Evolutionary conservation across 139 green algal genomes (phyloP), one percentile per base, ranked within the genome.

Genomic region (Chlorella vulgaris): DNA sequence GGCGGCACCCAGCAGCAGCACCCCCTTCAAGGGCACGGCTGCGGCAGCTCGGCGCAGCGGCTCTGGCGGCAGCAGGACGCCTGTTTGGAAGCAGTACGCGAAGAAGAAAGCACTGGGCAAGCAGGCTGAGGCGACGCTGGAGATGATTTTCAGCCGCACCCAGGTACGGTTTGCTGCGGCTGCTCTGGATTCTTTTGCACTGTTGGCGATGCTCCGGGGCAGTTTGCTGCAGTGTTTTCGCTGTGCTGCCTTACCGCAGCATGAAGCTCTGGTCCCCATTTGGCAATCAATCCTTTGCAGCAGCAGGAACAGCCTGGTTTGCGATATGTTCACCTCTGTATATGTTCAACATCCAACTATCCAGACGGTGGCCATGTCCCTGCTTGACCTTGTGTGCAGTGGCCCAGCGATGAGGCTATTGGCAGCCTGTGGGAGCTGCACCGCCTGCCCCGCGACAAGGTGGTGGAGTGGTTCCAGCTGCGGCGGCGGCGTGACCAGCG

Each of bases 401-500:
- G 77, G 77, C 78, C 78, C 51, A 74, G 28, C n/a, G 78, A 83
- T 36, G 78, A 78, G 1, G 69, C 71, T 0, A 50, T 83, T 4
- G 53, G 36, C 19, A 60, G 68, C 36, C 50, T 83, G 78, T 83
- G 67, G 67, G 78, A 84, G n/a, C 78, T 79, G 67, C 78, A 84
- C 68, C 51, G 55, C 40, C 43, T 84, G 29, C 67, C 50, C 1
- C 67, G 67, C 67, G 67, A 71, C 0, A 60, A 62, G 38, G 78
- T 61, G 53, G 24, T 82, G 6, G 62, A 74, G 15, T 82, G 76
- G 76, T 82, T 82, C 58, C 43, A 69, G 39, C 40, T 33, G 58
- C 58, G 74, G 18, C 74, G 73, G 35, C 26, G 39, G 33, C 73
- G 53, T 35, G 73, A 79, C 29, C 43, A 63, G 53, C 51, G 26